Conservation (phyloP, 2,329 filamentous ascomycete species). For the Coniochaeta pulveracea region DNA sequence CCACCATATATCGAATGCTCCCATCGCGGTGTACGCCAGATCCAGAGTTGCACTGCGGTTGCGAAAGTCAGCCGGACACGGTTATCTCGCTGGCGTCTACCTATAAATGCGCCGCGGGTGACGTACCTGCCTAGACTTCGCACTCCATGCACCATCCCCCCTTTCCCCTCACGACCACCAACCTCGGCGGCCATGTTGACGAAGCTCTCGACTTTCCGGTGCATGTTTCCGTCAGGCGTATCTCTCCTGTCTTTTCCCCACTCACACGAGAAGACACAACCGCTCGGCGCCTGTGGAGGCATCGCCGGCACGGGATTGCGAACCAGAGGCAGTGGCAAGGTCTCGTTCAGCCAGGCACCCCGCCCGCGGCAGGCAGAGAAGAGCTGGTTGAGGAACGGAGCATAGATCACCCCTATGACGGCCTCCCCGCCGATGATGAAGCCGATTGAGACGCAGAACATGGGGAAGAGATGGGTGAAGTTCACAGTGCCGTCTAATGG, state of each 20-base stretch:
- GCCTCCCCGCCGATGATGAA: conserved; percentile 50
- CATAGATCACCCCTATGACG: conserved; percentile 60
- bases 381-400: conserved; percentile 56
- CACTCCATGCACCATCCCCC: conserved; percentile 71
- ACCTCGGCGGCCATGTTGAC: conserved; percentile 62
- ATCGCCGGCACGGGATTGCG: conserved; percentile 51
- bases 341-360: conserved; percentile 61
- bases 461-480: conserved; percentile 69
- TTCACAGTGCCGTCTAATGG: conserved; percentile 73
- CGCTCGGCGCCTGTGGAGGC: conserved; percentile 51
- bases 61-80: background rate
- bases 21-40: conserved; percentile 65
- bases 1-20: conserved; percentile 72
- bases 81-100: background rate
- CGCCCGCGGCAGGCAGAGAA: conserved; percentile 56
- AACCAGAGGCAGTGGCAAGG: conserved; percentile 50
- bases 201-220: conserved; percentile 64
- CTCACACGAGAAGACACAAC: conserved; percentile 64
- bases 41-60: conserved; percentile 56
- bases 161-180: conserved; percentile 49
- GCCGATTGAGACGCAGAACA: conserved; percentile 71
- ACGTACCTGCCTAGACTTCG: conserved; percentile 50
- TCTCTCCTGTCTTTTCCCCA: conserved; percentile 72
- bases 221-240: conserved; percentile 52
- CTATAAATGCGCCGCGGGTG: background rate